Percentiles rank a stretch among this genome's conserved stretches.
These are phyloP conservation scores for Ambrosiella xylebori DNA, from an alignment of 2,329 filamentous ascomycete genomes.

Conservation along the genomic window DNA sequence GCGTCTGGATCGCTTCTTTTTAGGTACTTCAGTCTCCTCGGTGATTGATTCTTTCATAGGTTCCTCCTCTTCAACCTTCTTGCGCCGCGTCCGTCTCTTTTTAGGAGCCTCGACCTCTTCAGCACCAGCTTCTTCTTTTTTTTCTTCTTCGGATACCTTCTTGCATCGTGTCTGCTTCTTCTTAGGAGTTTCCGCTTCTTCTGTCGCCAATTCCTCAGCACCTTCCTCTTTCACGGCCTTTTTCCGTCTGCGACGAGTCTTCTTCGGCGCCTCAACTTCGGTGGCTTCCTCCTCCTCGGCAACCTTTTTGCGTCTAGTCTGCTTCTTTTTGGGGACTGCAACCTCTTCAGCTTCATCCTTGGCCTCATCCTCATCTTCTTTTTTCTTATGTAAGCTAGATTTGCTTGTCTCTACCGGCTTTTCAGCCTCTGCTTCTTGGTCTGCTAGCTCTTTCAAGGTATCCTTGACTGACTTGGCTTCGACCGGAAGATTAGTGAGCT, in stretches of 20 bases:
- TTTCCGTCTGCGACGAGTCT: neutral
- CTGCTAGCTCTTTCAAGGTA: neutral
- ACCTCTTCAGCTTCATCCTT: neutral
- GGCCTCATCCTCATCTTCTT: neutral
- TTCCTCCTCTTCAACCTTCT: neutral
- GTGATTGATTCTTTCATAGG: neutral
- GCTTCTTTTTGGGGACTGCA: neutral
- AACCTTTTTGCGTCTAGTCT: neutral
- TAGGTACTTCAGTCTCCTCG: neutral
- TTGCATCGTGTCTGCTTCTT: neutral
- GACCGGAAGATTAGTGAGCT: too few species aligned
- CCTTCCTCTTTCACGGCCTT: neutral
- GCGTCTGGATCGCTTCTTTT: neutral
- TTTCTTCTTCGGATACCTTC: neutral
- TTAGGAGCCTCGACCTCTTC: neutral
- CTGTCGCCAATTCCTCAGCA: neutral
- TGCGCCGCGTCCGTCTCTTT: neutral
- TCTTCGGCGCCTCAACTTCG: slow-evolving; percentile 1
- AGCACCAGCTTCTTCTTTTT: neutral
- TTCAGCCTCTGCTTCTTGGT: neutral
- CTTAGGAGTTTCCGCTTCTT: neutral
- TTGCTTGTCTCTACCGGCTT: neutral
- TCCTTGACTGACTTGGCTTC: neutral
- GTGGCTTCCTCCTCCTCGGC: neutral
- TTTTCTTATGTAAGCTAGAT: neutral